Evolutionary conservation across 352 stramenopile species (phyloP), one percentile per base, ranked within the genome.

Genomic region (Globisporangium perplexum): DNA sequence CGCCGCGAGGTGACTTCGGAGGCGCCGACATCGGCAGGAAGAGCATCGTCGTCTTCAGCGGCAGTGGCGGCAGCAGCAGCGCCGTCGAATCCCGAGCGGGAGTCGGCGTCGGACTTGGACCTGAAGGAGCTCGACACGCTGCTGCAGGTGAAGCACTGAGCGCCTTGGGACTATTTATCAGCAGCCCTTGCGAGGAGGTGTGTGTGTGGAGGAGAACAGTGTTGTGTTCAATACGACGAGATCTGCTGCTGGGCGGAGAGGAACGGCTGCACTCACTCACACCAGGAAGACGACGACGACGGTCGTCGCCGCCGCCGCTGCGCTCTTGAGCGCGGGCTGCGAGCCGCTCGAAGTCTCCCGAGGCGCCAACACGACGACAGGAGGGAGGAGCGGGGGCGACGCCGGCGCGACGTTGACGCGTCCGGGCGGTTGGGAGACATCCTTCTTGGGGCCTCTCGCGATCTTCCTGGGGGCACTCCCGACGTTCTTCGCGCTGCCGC

Each of bases 201-300:
- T 35, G 30, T 0, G 30, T 35, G 30, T 35, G 30, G 1, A 4
- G 30, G 30, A 35, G 30, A 35, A 35, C 8, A 8, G 12, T 12
- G 30, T 14, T 35, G 7, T 35, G 30, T 35, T 35, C 8, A 35
- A 35, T 35, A 8, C 30, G 8, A 35, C 30, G 10, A 10, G 30
- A 15, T 11, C 8, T 12, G 30, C 26, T 35, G 30, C 30, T 35
- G 31, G 26, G 35, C 8, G 38, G 28, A 28, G 30, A 28, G 10
- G n/a, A 3, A 35, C 17, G 6, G n/a, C 30, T 11, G 28, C n/a
- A 30, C 0, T 20, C 26, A 46, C 42, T 36, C 24, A 52, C 43
- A 50, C 39, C 14, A 59, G 35, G 8, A 17, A 46, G 23, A 52
- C 33, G 35, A 59, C 46, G 31, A 45, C 24, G 30, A 52, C 53